Conservation (phyloP, 1,284 basidiomycete genomes). For the Polyporus tsugae region DNA sequence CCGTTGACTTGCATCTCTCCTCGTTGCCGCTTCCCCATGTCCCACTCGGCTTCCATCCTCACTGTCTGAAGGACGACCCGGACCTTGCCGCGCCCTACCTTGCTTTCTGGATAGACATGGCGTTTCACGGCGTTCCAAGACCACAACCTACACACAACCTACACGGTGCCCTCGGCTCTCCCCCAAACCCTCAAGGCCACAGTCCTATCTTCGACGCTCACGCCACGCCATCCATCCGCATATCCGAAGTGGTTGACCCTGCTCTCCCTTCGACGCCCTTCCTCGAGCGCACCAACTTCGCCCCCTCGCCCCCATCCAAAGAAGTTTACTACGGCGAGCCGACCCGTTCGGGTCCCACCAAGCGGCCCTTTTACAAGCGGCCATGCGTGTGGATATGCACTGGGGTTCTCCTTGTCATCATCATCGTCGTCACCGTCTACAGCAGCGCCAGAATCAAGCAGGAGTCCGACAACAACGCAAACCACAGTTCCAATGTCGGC, state of each 20-base stretch:
- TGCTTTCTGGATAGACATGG: not conserved
- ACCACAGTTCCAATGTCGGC: conserved; percentile 20
- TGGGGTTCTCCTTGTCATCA: conserved; percentile 44
- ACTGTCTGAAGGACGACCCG: not conserved
- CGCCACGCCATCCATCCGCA: not conserved
- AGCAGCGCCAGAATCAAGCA: conserved; percentile 48
- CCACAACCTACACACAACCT: not conserved
- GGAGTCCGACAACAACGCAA: conserved; percentile 28
- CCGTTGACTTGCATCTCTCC: not conserved
- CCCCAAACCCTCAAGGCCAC: not conserved
- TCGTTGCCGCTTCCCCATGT: not conserved
- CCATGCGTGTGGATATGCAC: conserved; percentile 36
- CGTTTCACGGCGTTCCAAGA: not conserved
- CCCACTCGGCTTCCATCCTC: not conserved
- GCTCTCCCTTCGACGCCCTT: not conserved
- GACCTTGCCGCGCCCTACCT: not conserved
- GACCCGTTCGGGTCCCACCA: conserved; percentile 44
- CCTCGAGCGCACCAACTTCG: not conserved
- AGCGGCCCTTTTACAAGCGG: conserved; percentile 45
- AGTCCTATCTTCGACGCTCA: not conserved
- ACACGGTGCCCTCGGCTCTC: not conserved
- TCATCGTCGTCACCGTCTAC: conserved; percentile 52
- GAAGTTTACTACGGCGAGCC: conserved; percentile 55
- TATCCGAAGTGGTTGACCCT: not conserved
- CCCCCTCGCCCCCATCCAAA: not conserved